Evolutionary conservation across 257 asterid genomes (phyloP), one percentile per base, ranked within the genome.

Genomic region (Linderniella brevidens): DNA sequence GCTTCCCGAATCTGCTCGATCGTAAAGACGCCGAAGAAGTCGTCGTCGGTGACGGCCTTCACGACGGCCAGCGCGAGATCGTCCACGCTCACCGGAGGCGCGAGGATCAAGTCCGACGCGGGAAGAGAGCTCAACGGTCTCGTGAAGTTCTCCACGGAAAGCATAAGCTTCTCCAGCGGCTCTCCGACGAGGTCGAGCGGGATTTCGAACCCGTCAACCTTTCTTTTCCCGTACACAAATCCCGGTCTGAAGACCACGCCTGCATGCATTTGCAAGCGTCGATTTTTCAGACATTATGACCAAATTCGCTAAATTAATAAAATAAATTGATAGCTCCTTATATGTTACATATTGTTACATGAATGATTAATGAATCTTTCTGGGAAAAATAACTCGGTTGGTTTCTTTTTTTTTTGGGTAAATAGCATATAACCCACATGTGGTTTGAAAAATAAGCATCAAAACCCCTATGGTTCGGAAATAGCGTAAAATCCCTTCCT

Each of bases 1-100:
- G 99, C 96, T 75, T 77, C 94, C 79, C 71, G 81, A 63, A 90
- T 90, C 57, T 90, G 99, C 50, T 85, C 92, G 15, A 90, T 85
- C 0, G 90, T 81, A 79, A 90, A 85, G 54, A 79, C 58, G 19
- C 99, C 99, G 35, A 90, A 90, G 74, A 73, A 48, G 43, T 79
- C 84, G 37, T 90, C 99, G 39, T 85, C 93, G 4, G 56, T 56
- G 11, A 77, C 75, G 0, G 94, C 93, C 15, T 75, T 85, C 50
- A 85, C 49, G 18, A 67, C 94, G 13, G 99, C 99, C 46, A 46
- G 70, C 3, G 94, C 99, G 20, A 90, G 72, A 51, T 85, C 93
- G 5, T 82, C 93, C 19, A 85, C 99, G 19, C 93, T 79, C 50
- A 90, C 84, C 0, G 96, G 99, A 7, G 93, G 92, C 56, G 94